phyloP scores from a whole-genome alignment of 2,329 filamentous ascomycete species.

The Venturia nashicola region DNA sequence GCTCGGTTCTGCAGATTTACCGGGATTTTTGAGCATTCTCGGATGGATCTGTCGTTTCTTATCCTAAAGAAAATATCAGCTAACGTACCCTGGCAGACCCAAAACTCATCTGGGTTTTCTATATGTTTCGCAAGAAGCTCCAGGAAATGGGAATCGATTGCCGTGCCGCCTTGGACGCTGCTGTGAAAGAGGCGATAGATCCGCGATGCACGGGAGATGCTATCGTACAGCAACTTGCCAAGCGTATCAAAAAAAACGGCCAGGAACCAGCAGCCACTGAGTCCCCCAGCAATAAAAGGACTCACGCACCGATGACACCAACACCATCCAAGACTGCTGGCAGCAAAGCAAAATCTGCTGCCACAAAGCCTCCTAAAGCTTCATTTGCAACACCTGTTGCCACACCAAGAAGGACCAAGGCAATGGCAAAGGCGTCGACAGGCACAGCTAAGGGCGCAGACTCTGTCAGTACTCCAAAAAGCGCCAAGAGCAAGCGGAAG shows the following conservation, averaged over 20 bases:
- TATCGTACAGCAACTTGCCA: constrained; percentile 1
- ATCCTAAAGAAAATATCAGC: neutral
- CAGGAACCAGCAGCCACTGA: neutral
- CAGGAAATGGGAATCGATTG: neutral
- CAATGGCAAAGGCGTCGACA: neutral
- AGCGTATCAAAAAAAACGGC: neutral
- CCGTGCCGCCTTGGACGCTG: neutral
- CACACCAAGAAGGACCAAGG: neutral
- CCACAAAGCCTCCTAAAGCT: neutral
- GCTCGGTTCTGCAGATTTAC: neutral
- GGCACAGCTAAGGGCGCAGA: neutral
- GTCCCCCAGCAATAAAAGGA: neutral
- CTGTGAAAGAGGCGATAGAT: neutral
- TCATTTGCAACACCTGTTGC: neutral
- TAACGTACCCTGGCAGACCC: neutral
- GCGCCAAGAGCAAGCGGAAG: neutral
- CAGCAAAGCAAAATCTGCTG: neutral
- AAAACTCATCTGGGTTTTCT: neutral
- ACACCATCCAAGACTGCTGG: neutral
- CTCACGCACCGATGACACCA: too few relatives aligned
- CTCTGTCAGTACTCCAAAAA: neutral
- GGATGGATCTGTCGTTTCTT: neutral
- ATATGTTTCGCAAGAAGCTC: neutral
- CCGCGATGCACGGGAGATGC: neutral
- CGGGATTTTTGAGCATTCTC: neutral